Evolutionary conservation across 371 early-diverging fungal genomes (phyloP).

Genomic region (Mucor mucedo): DNA sequence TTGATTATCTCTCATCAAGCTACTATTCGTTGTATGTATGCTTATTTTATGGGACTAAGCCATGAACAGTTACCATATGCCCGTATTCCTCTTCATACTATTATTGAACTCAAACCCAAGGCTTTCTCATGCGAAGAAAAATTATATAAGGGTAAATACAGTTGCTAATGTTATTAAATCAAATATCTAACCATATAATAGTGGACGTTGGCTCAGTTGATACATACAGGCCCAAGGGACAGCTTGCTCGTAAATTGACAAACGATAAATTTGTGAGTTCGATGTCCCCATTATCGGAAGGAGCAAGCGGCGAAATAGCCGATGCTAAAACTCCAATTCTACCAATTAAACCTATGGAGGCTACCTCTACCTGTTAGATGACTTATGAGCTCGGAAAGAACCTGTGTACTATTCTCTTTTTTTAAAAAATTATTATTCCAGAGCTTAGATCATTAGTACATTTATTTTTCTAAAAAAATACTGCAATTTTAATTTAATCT

Average conservation of each 20-base stretch:
- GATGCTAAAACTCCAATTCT: constrained; percentile 33
- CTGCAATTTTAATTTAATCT: too few relatives aligned
- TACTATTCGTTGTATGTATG: constrained; percentile 91
- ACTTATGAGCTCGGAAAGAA: not conserved
- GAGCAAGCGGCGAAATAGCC: constrained; percentile 55
- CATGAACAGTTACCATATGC: constrained; percentile 95
- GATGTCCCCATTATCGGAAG: constrained; percentile 17
- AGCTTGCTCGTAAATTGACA: constrained; percentile 21
- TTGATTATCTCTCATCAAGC: constrained; percentile 96
- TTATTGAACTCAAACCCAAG: constrained; percentile 92
- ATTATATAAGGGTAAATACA: constrained; percentile 63
- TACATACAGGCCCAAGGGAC: constrained; percentile 74
- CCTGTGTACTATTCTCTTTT: not conserved
- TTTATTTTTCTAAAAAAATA: too few relatives aligned
- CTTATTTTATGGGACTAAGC: constrained; percentile 89
- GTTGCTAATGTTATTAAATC: not conserved
- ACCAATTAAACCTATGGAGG: constrained; percentile 26
- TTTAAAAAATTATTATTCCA: not conserved
- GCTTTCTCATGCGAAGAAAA: constrained; percentile 94
- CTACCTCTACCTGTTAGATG: constrained; percentile 1
- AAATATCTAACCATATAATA: constrained; percentile 9
- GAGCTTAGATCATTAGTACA: too few relatives aligned
- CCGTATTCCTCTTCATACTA: constrained; percentile 95
- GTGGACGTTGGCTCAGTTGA: constrained; percentile 88
- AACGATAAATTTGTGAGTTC: constrained; percentile 24